Evolutionary conservation across 2,329 filamentous ascomycete species (phyloP), one percentile per base, ranked within the genome.

Genomic region (Diaporthe sp.): DNA sequence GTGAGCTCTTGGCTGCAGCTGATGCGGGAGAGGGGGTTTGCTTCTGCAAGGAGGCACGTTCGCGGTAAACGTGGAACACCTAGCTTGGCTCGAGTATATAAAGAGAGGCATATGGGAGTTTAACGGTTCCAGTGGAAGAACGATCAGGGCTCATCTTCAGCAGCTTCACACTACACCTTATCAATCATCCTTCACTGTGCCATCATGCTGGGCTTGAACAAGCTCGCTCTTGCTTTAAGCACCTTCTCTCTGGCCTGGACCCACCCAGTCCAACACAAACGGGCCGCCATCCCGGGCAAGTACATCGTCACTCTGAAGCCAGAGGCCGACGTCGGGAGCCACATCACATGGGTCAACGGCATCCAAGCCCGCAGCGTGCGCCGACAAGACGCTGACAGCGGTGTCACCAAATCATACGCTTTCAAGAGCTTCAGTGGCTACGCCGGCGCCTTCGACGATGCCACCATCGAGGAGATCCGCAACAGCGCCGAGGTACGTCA

Each of bases 391-490:
- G 34, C 49, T 31, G 49, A 31, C 3, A 70, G 34, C 60, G 74
- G 74, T 15, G 31, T 75, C 39, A 63, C 61, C 39, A 67, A 72
- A n/a, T 55, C 58, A 17, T 75, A 75, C 31, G 47, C 63, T n/a
- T 72, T 75, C 60, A 67, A 61, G 8, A 65, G 51, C 25, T 75
- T 75, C 68, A 61, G 37, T 15, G 74, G 68, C 22, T 73, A 75
- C 28, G 74, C 74, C n/a, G 68, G 68, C 5, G 44, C 74, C 13
- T 75, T 72, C 74, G 95, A 97, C 80, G 94, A 94, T 28, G 88
- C 87, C 72, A 93, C 95, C 82, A 98, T 98, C 96, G 96, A 95
- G 51, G 95, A 98, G 81, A 93, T 99, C 71, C 91, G 97, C 65
- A 92, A 47, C n/a, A 75, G 74, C 10, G 47, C 58, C 25, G 68